Evolutionary conservation across 1,284 basidiomycete species (phyloP).

Genomic region (Vanrija sp.): DNA sequence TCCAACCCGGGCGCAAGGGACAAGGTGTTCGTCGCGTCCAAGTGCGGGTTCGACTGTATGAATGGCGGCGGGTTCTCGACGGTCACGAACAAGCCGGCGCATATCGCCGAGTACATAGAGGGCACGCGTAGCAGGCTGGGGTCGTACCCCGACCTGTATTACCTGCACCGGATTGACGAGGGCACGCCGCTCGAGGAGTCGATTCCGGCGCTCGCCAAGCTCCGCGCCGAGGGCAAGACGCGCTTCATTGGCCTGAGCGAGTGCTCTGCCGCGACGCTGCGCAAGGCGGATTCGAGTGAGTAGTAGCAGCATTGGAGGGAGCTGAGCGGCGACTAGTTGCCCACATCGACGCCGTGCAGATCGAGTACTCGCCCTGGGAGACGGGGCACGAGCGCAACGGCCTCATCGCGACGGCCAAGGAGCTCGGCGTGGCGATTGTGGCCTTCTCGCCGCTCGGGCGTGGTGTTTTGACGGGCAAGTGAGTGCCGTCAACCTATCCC

Average conservation of each 20-base stretch:
- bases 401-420: conserved; percentile 45
- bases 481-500: no score
- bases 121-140: conserved; percentile 42
- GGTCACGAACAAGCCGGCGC: conserved; percentile 30
- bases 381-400: conserved; percentile 48
- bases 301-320: background rate
- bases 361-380: conserved; percentile 51
- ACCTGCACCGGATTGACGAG: conserved; percentile 47
- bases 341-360: conserved; percentile 50
- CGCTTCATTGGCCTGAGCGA: conserved; percentile 56
- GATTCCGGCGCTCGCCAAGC: conserved; percentile 37
- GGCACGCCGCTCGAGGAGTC: conserved; percentile 35
- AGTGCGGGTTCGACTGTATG: conserved; percentile 35
- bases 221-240: conserved; percentile 46
- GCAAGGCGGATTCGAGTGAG: conserved; percentile 56
- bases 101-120: conserved; percentile 41
- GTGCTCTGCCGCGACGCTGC: conserved; percentile 57
- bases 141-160: conserved; percentile 48
- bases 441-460: conserved; percentile 46
- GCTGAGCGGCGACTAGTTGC: conserved; percentile 29
- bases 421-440: conserved; percentile 46
- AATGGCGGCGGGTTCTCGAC: conserved; percentile 4
- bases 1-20: conserved; percentile 31
- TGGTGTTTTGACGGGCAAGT: conserved; percentile 45
- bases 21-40: conserved; percentile 48